Evolutionary conservation across 2,329 filamentous ascomycete species (phyloP).

Genomic region (Alternaria hordeiaustralica): DNA sequence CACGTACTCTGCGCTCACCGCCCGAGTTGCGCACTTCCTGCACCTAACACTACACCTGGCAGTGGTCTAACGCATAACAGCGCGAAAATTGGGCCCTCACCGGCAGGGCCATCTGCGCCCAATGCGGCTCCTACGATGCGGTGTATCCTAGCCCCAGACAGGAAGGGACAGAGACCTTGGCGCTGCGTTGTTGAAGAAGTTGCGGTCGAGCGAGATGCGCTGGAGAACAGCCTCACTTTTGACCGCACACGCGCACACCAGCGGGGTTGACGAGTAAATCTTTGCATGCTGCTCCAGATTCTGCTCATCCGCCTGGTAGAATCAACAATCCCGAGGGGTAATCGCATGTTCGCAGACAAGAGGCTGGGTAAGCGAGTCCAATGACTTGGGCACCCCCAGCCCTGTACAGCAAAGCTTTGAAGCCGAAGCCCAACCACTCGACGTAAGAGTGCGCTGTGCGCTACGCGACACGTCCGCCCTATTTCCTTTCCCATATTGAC

Average conservation of each 20-base stretch:
- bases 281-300: background rate
- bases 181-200: constrained; percentile 20
- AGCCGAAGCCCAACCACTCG: constrained; percentile 35
- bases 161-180: constrained; percentile 17
- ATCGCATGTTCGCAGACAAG: constrained; percentile 25
- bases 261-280: background rate
- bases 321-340: constrained; percentile 8
- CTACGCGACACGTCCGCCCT: constrained; percentile 18
- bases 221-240: constrained; percentile 22
- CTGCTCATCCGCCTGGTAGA: constrained; percentile 1
- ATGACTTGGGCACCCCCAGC: constrained; percentile 31
- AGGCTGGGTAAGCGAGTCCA: constrained; percentile 33
- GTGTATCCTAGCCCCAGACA: constrained; percentile 17
- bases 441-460: constrained; percentile 30
- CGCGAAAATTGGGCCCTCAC: constrained; percentile 29
- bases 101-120: constrained; percentile 22
- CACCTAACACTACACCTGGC: constrained; percentile 18
- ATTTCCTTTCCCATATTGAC: constrained; percentile 12
- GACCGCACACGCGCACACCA: background rate
- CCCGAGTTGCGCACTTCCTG: constrained; percentile 9
- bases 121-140: constrained; percentile 20
- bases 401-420: constrained; percentile 23
- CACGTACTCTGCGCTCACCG: constrained; percentile 21
- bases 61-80: constrained; percentile 22
- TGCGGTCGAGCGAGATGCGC: constrained; percentile 22